Conservation (phyloP, 1,284 basidiomycete species). For the Ganoderma meredithae region DNA sequence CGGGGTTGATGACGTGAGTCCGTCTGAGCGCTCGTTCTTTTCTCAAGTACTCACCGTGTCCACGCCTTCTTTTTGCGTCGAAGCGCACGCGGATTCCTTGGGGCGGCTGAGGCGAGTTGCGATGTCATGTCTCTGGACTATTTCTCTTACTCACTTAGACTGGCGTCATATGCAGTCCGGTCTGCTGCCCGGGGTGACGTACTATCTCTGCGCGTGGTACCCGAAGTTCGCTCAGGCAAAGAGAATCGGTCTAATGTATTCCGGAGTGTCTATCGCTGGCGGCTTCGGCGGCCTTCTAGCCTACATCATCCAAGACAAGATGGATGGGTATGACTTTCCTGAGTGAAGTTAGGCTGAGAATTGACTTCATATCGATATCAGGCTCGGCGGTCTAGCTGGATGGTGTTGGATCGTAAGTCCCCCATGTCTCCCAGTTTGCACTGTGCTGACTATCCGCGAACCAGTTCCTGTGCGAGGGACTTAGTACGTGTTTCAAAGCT, state of each 20-base stretch:
- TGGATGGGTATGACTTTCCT: conserved; percentile 12
- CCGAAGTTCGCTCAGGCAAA: conserved; percentile 23
- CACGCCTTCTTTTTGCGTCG: no score
- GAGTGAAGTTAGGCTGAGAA: not conserved
- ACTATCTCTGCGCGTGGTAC: conserved; percentile 51
- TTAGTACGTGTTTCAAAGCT: not conserved
- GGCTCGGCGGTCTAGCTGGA: conserved; percentile 12
- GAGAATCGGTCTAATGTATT: conserved; percentile 55
- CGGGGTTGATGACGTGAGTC: conserved; percentile 22
- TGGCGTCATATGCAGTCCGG: conserved; percentile 45
- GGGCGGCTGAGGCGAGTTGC: conserved; percentile 9
- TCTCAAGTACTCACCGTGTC: not conserved
- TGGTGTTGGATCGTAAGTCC: conserved; percentile 20
- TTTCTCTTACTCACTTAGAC: no score
- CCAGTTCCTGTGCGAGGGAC: conserved; percentile 15
- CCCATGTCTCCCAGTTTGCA: not conserved
- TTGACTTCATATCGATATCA: not conserved
- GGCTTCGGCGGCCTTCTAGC: conserved; percentile 23
- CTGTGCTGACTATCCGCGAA: not conserved
- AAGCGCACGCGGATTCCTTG: conserved; percentile 19
- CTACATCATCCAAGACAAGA: conserved; percentile 16
- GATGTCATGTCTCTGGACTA: no score
- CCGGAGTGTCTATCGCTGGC: conserved; percentile 58
- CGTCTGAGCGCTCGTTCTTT: not conserved
- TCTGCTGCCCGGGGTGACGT: conserved; percentile 65